Evolutionary conservation across 345 rosid genomes (phyloP).

Genomic region (Eutrema japonicum): DNA sequence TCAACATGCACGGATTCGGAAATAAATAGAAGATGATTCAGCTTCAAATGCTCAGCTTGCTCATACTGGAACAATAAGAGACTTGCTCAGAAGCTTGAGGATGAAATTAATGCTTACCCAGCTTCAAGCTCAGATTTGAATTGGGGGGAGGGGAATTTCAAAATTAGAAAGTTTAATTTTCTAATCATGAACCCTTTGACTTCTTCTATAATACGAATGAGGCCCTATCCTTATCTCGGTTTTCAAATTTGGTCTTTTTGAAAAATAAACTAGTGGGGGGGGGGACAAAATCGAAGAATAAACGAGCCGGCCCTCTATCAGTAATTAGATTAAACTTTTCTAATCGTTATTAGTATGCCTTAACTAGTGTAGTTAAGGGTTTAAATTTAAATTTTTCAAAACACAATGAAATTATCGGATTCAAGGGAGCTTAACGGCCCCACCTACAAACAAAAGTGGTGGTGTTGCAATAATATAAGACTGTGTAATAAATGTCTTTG

Average conservation of each 20-base stretch:
- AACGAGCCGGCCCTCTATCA: no score
- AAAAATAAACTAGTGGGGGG: background rate
- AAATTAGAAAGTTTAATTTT: slow-evolving; percentile 30
- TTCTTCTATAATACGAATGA: slow-evolving; percentile 13
- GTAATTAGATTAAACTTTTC: no score
- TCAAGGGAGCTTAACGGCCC: slow-evolving; percentile 5
- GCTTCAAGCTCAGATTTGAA: slow-evolving; percentile 42
- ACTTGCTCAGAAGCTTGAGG: slow-evolving; percentile 26
- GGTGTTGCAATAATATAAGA: slow-evolving; percentile 13
- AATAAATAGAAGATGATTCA: slow-evolving; percentile 9
- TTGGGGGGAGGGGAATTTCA: slow-evolving; percentile 39
- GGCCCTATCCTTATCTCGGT: slow-evolving; percentile 3
- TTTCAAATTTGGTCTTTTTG: background rate
- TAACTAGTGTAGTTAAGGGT: background rate
- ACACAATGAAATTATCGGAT: background rate
- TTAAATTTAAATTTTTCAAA: background rate
- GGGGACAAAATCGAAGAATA: no score
- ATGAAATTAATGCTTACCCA: slow-evolving; percentile 19
- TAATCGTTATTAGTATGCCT: background rate
- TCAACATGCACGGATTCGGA: slow-evolving; percentile 47
- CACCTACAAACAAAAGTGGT: slow-evolving; percentile 14
- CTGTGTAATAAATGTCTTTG: slow-evolving; percentile 11
- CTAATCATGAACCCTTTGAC: slow-evolving; percentile 28
- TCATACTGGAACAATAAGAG: slow-evolving; percentile 21
- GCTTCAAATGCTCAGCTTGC: slow-evolving; percentile 23